Base-by-base conservation (phyloP, 805 yeast genomes). In the Kodamaea leandrae region DNA sequence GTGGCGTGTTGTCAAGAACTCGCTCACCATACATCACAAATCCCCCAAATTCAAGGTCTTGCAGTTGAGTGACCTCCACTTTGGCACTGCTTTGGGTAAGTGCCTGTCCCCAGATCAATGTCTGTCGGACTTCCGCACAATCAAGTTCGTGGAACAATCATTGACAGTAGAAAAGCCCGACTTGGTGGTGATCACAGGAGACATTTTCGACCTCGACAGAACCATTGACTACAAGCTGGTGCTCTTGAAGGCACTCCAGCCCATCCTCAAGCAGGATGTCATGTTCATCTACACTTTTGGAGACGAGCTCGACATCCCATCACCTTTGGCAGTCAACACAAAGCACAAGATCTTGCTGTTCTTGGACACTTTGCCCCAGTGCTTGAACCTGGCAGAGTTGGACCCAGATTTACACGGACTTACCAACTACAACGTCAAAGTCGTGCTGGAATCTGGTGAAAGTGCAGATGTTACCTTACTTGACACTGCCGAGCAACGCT, bases 281-380 rank as follows among this genome's bases (percentile, higher is more conserved):
- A 66, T 64, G 10, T 69, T 63, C 36, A 43, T 67, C 3, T 59
- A 64, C 43, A 64, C 67, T 2, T 68, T 68, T 50, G 74, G 74
- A 5, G 72, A 48, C 16, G 51, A 48, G 28, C 36, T 46, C 13
- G 37, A 33, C 14, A 27, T 19, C 21, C 24, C 13, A 20, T 27
- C 21, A 26, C 18, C 20, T 4, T 7, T 35, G 14, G 36, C 27
- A 5, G 12, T n/a, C 24, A 39, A 36, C 10, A 38, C 52, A 8
- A 53, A 50, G 26, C 14, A 35, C 20, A 42, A 51, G 28, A 47
- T 65, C 13, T 27, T 64, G 23, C 44, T 51, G 13, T 65, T 66
- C 40, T 45, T 68, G 23, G 46, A 61, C 6, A 51, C 64, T 6
- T 55, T 68, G 35, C 72, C 72, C 4, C 56, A 60, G 23, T 66